phyloP scores from a whole-genome alignment of 78 protist genomes.

The Dictyostelium intermedium region DNA sequence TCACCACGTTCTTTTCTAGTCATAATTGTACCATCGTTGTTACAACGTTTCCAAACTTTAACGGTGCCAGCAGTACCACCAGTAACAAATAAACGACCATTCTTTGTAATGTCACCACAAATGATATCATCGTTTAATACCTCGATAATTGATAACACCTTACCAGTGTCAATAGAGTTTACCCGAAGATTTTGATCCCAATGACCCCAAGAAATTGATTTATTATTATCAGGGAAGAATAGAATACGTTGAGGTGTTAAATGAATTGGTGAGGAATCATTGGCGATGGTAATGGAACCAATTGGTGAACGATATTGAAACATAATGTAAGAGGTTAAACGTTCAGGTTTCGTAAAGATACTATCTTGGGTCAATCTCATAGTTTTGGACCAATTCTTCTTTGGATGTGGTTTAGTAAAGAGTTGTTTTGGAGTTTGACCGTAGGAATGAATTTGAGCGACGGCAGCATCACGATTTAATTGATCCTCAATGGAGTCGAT shows the following conservation, averaged over 20 bases:
- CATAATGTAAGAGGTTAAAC: constrained; percentile 16
- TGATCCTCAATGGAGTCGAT: constrained; percentile 84
- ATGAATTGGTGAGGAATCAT: constrained; percentile 45
- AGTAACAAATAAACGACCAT: constrained; percentile 66
- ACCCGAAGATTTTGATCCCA: constrained; percentile 84
- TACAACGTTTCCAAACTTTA: constrained; percentile 67
- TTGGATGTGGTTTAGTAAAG: constrained; percentile 93
- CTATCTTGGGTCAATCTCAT: not conserved
- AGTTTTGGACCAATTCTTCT: constrained; percentile 31
- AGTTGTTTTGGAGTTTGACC: constrained; percentile 98
- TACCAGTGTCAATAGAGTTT: constrained; percentile 60
- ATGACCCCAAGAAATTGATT: constrained; percentile 79
- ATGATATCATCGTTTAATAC: constrained; percentile 71
- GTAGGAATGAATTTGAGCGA: constrained; percentile 91
- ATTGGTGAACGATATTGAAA: constrained; percentile 50
- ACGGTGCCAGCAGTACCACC: constrained; percentile 73
- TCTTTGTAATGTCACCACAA: constrained; percentile 69
- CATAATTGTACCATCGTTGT: constrained; percentile 27
- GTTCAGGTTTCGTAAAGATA: constrained; percentile 38
- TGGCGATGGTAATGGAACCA: constrained; percentile 21
- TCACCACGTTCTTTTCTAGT: constrained; percentile 77
- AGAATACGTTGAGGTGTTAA: constrained; percentile 47
- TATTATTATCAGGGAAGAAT: constrained; percentile 44
- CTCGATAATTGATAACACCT: constrained; percentile 28
- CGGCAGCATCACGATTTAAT: constrained; percentile 73